These are phyloP conservation scores for Puccinia coronata DNA, from an alignment of 1,284 basidiomycete genomes.

Conservation along the genomic window DNA sequence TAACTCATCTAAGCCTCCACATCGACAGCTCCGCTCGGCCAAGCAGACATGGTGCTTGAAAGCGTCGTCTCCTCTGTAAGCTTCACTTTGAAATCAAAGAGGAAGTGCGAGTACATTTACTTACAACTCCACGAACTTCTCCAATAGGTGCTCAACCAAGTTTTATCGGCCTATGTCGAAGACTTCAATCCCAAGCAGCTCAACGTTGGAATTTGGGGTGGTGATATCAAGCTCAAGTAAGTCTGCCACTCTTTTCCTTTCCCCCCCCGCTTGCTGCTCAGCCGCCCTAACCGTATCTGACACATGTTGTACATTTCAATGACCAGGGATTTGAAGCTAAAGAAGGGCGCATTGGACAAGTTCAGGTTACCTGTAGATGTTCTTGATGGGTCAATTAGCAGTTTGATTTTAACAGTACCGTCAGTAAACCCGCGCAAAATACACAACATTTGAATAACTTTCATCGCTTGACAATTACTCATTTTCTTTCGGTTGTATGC, in stretches of 20 bases:
- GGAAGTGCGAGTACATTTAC: not conserved
- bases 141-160: constrained; percentile 67
- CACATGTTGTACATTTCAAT: not conserved
- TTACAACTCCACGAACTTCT: not conserved
- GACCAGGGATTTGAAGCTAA: constrained; percentile 62
- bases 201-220: constrained; percentile 90
- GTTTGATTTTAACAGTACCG: constrained; percentile 49
- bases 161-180: constrained; percentile 93
- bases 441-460: not conserved
- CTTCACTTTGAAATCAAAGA: not conserved
- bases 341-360: constrained; percentile 92
- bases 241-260: not conserved
- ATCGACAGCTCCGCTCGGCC: not conserved
- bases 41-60: constrained; percentile 47
- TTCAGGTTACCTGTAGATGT: constrained; percentile 96
- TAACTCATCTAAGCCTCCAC: not conserved
- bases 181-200: constrained; percentile 93
- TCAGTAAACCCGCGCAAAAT: not conserved
- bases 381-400: constrained; percentile 67
- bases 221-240: constrained; percentile 63
- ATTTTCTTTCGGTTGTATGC: not conserved
- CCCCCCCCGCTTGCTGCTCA: not conserved
- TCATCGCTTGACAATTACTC: not conserved
- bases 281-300: not conserved
- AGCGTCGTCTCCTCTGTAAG: constrained; percentile 50